These are phyloP conservation scores for Termitomyces sp. DNA, from an alignment of 1,284 basidiomycete genomes.

Conservation along the genomic window DNA sequence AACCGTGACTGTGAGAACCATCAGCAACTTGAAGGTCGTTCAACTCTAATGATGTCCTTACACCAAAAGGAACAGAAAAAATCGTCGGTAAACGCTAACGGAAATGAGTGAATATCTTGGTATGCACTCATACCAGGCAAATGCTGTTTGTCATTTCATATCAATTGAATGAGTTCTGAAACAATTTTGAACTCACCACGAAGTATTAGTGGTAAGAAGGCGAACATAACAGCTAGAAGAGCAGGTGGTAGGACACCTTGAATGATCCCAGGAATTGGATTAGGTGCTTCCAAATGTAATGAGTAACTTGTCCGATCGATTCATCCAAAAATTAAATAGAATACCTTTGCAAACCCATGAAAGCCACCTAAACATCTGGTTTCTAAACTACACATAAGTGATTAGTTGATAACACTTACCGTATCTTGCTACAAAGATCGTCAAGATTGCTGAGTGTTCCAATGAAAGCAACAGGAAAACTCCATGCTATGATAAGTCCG, in stretches of 20 bases:
- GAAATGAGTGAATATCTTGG: slow-evolving; percentile 70
- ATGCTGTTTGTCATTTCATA: slow-evolving; percentile 30
- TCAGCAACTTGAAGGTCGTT: not conserved
- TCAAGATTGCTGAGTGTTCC: slow-evolving; percentile 45
- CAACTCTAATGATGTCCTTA: slow-evolving; percentile 27
- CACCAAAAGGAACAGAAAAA: slow-evolving; percentile 73
- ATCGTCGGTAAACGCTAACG: slow-evolving; percentile 70
- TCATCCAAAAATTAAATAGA: not conserved
- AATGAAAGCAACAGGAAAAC: slow-evolving; percentile 53
- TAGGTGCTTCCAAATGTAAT: slow-evolving; percentile 31
- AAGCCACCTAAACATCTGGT: not conserved
- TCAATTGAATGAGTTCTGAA: slow-evolving; percentile 20
- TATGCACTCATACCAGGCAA: slow-evolving; percentile 70
- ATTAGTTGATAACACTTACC: slow-evolving; percentile 27
- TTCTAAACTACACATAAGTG: not conserved
- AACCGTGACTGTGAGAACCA: not conserved
- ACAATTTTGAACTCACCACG: slow-evolving; percentile 29
- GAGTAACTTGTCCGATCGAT: not conserved
- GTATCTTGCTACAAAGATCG: slow-evolving; percentile 36
- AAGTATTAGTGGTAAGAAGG: slow-evolving; percentile 66
- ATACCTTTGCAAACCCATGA: slow-evolving; percentile 1
- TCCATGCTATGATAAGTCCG: slow-evolving; percentile 65
- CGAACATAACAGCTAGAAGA: slow-evolving; percentile 64
- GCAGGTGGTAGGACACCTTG: slow-evolving; percentile 67
- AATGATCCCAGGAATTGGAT: slow-evolving; percentile 61